Percentiles rank a stretch among this genome's conserved stretches.
Evolutionary conservation across 1,284 basidiomycete genomes (phyloP).

Genomic region (Malassezia obtusa): DNA sequence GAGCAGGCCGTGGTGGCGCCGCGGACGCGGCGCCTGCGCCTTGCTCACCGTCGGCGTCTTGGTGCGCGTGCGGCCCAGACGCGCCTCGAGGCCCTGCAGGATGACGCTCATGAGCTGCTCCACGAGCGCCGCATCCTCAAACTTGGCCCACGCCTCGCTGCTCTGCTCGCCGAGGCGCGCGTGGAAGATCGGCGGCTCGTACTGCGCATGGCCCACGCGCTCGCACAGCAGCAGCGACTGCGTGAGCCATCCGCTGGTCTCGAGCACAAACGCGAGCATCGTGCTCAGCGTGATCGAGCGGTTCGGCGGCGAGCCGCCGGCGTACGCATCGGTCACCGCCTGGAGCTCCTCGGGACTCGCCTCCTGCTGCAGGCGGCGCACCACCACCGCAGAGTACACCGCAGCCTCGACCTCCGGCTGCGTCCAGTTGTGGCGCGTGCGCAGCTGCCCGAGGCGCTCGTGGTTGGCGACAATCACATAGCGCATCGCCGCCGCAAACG

Average conservation of each 20-base stretch:
- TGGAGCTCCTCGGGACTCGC: slow-evolving; percentile 8
- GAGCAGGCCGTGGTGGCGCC: slow-evolving; percentile 13
- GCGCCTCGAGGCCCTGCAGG: slow-evolving; percentile 6
- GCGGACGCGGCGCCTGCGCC: slow-evolving; percentile 5
- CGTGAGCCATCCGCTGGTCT: slow-evolving; percentile 13
- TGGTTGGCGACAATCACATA: slow-evolving; percentile 15
- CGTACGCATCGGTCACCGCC: slow-evolving; percentile 11
- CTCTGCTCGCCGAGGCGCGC: slow-evolving; percentile 8
- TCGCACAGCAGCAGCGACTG: slow-evolving; percentile 8
- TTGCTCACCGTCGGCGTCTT: neutral
- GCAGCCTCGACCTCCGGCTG: slow-evolving; percentile 10
- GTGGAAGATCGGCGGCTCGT: slow-evolving; percentile 17
- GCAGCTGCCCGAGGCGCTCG: slow-evolving; percentile 11
- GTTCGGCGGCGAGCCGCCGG: slow-evolving; percentile 16
- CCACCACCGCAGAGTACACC: slow-evolving; percentile 10
- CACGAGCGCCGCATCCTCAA: slow-evolving; percentile 9
- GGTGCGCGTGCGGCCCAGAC: slow-evolving; percentile 7
- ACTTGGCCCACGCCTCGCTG: slow-evolving; percentile 4
- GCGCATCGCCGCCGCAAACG: slow-evolving; percentile 15
- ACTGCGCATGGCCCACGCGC: slow-evolving; percentile 3
- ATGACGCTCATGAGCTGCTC: slow-evolving; percentile 5
- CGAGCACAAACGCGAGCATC: slow-evolving; percentile 10
- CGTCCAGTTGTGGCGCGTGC: slow-evolving; percentile 17
- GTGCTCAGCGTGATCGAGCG: slow-evolving; percentile 16
- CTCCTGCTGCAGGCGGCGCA: slow-evolving; percentile 8